Evolutionary conservation across 805 yeast genomes (phyloP).

Genomic region (Yamadazyma endophytica): DNA sequence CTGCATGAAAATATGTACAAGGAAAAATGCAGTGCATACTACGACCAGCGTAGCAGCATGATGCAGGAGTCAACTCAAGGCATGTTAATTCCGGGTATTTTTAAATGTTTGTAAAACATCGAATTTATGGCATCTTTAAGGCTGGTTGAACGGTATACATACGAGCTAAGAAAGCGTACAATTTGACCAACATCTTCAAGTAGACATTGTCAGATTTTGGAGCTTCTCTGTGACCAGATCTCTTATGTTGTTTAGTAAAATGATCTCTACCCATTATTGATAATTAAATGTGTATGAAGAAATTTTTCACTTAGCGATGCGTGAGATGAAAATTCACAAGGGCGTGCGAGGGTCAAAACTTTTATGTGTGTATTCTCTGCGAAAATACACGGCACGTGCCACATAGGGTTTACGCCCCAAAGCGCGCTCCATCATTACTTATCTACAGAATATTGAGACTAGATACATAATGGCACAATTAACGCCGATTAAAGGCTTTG

Average conservation of each 20-base stretch:
- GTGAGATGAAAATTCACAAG: no score
- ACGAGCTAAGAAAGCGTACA: constrained; percentile 99
- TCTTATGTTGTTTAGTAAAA: constrained; percentile 92
- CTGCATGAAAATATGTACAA: no score
- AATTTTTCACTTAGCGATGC: background rate
- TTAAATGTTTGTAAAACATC: no score
- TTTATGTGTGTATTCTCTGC: no score
- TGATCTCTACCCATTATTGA: constrained; percentile 90
- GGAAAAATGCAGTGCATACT: no score
- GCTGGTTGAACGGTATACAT: constrained; percentile 62
- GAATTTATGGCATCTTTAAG: no score
- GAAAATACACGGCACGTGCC: background rate
- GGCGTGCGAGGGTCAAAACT: no score
- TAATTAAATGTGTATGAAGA: constrained; percentile 15
- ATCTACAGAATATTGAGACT: no score
- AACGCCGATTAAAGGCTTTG: constrained; percentile 40
- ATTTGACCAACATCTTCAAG: constrained; percentile 96
- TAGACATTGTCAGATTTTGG: constrained; percentile 99
- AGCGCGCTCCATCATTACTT: background rate
- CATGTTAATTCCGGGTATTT: no score
- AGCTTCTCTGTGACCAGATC: constrained; percentile 95
- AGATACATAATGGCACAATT: constrained; percentile 12
- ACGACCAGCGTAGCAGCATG: no score
- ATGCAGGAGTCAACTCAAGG: no score
- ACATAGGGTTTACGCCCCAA: background rate